Conservation (phyloP, 225 moss, liverwort and hornwort genomes). For the Antitrichia curtipendula region DNA sequence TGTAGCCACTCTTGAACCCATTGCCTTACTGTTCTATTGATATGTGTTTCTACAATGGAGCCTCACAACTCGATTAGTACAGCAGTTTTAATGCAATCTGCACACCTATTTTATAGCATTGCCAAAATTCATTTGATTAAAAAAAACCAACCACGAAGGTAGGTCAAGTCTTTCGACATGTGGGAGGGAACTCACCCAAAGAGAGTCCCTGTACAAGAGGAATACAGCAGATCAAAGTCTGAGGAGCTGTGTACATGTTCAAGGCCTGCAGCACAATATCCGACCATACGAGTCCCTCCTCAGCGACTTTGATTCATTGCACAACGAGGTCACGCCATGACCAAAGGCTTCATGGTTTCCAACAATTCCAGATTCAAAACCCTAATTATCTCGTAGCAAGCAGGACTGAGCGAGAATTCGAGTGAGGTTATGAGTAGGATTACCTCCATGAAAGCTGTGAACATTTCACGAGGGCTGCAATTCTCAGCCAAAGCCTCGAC, state of each 20-base stretch:
- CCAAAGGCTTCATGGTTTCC: neutral
- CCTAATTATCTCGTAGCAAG: neutral
- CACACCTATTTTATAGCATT: neutral
- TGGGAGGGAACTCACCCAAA: slow-evolving; percentile 13
- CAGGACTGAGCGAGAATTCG: neutral
- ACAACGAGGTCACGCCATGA: neutral
- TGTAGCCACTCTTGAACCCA: neutral
- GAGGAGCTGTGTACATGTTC: slow-evolving; percentile 24
- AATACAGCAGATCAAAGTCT: slow-evolving; percentile 65
- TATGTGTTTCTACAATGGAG: neutral
- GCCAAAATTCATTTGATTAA: neutral
- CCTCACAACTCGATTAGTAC: neutral
- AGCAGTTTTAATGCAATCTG: neutral
- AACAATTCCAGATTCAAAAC: neutral
- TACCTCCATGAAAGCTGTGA: slow-evolving; percentile 47
- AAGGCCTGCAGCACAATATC: slow-evolving; percentile 22
- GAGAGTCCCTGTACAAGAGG: slow-evolving; percentile 44
- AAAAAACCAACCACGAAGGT: neutral
- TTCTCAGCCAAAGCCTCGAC: slow-evolving; percentile 18
- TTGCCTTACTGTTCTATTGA: neutral
- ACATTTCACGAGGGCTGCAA: slow-evolving; percentile 49
- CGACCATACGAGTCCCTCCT: neutral
- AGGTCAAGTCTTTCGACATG: neutral
- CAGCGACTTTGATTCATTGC: neutral
- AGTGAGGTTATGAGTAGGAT: neutral